Conservation (phyloP, 1,284 basidiomycete genomes). For the Ustilago lituana region DNA sequence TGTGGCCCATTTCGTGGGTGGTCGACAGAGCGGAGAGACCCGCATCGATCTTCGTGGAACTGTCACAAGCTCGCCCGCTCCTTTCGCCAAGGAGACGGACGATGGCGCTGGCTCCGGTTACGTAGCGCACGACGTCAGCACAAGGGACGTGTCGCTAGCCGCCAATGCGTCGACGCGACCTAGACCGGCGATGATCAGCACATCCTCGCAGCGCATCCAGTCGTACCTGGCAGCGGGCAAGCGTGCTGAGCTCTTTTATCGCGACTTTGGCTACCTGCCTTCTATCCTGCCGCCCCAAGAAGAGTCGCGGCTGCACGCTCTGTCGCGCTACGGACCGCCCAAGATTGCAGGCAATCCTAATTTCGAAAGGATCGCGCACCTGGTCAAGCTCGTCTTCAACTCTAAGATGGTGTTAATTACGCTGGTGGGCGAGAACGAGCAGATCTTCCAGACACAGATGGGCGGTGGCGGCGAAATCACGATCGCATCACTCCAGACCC, state of each 20-base stretch:
- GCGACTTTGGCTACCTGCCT: conserved; percentile 58
- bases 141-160: conserved; percentile 30
- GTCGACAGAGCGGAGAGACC: conserved; percentile 46
- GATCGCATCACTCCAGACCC: conserved; percentile 36
- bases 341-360: conserved; percentile 77
- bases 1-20: conserved; percentile 44
- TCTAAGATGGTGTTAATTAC: conserved; percentile 85
- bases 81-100: conserved; percentile 2
- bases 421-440: conserved; percentile 81
- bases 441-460: conserved; percentile 87
- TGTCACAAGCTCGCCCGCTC: conserved; percentile 34
- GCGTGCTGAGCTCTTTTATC: conserved; percentile 57
- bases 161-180: conserved; percentile 26
- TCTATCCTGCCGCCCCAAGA: conserved; percentile 60
- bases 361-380: conserved; percentile 87
- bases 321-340: conserved; percentile 59
- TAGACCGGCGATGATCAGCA: conserved; percentile 12
- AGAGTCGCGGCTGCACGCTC: conserved; percentile 48
- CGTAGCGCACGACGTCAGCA: conserved; percentile 15
- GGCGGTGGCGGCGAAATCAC: conserved; percentile 67
- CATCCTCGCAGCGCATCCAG: conserved; percentile 44
- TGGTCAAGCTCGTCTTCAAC: conserved; percentile 91
- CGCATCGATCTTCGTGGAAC: conserved; percentile 49
- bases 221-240: conserved; percentile 53
- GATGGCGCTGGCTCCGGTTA: background rate